Evolutionary conservation across 1,284 basidiomycete species (phyloP), one percentile per base, ranked within the genome.

Genomic region (Microbotryum lychnidis-dioicae): DNA sequence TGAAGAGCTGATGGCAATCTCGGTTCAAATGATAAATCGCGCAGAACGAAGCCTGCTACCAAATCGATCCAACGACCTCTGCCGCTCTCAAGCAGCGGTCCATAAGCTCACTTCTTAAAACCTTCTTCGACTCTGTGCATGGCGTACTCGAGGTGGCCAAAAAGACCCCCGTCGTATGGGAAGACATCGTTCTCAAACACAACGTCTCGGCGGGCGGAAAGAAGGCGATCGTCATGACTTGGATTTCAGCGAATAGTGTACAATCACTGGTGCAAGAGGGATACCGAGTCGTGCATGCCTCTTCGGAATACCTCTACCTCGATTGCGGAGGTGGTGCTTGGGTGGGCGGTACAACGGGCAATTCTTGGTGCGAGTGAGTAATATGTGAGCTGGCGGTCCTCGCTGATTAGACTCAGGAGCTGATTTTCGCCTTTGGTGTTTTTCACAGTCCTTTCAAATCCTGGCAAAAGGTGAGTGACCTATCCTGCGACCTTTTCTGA

Each of bases 251-350:
- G 0, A 75, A 76, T 20, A 78, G 87, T 66, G 85, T 83, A 0
- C 76, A 76, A 1, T 74, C 79, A 3, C 84, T 89, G 1, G 81
- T 83, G 1, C 72, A 81, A 1, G 79, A 82, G 65, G 83, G 84
- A 2, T 83, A 81, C 73, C 76, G 80, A 7, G 75, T 89, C 49
- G 79, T 90, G 20, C 86, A 87, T 62, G 81, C 82, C 5, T 80
- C 86, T 1, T 84, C 82, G 16, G 80, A 87, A 69, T 87, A 83
- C 76, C 86, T 89, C 75, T 91, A 90, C 73, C 80, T 90, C 21
- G 74, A 75, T 60, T 73, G 84, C 73, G 89, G 91, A 16, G 83
- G 76, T 0, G 89, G 90, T 4, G 83, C 75, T 48, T 92, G 89
- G 88, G 69, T 91, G 23, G 87, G 86, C n/a, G 67, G 77, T 70